These are phyloP conservation scores for Serendipita vermifera DNA, from an alignment of 768 basidiomycete genomes.

Conservation along the genomic window DNA sequence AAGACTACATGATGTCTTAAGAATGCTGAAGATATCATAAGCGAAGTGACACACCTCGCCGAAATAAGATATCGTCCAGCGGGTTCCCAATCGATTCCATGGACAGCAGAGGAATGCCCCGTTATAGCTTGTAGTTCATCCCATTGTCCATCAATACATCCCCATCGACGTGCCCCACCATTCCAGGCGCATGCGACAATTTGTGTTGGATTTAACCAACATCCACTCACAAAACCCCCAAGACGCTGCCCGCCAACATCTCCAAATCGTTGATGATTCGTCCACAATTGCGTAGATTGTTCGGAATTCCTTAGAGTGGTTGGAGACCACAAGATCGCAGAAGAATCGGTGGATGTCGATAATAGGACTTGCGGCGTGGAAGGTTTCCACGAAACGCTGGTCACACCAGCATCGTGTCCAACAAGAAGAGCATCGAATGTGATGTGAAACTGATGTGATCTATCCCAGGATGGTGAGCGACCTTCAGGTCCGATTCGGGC, in stretches of 20 bases:
- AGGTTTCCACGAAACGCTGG: constrained; percentile 76
- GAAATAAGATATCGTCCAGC: constrained; percentile 77
- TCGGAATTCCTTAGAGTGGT: constrained; percentile 35
- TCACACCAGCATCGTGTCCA: constrained; percentile 92
- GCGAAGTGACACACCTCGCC: constrained; percentile 43
- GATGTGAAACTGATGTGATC: constrained; percentile 49
- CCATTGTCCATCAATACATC: constrained; percentile 41
- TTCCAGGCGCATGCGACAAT: constrained; percentile 86
- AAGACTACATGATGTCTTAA: constrained; percentile 32
- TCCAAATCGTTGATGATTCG: constrained; percentile 81
- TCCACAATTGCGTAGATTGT: constrained; percentile 60
- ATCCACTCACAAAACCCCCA: constrained; percentile 83
- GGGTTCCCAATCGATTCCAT: constrained; percentile 77
- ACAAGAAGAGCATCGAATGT: constrained; percentile 88
- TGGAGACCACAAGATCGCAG: constrained; percentile 88
- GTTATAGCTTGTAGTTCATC: constrained; percentile 59
- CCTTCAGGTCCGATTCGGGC: neutral
- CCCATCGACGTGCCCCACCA: constrained; percentile 89
- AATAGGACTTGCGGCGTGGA: constrained; percentile 43
- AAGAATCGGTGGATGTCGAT: constrained; percentile 93
- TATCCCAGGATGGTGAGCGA: constrained; percentile 17
- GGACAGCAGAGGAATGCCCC: constrained; percentile 76
- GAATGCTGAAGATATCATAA: neutral
- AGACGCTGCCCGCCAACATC: constrained; percentile 84
- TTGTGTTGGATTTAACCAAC: constrained; percentile 55